Evolutionary conservation across 1,139 yeast species (phyloP).

Genomic region (Hyphopichia khmerensis): DNA sequence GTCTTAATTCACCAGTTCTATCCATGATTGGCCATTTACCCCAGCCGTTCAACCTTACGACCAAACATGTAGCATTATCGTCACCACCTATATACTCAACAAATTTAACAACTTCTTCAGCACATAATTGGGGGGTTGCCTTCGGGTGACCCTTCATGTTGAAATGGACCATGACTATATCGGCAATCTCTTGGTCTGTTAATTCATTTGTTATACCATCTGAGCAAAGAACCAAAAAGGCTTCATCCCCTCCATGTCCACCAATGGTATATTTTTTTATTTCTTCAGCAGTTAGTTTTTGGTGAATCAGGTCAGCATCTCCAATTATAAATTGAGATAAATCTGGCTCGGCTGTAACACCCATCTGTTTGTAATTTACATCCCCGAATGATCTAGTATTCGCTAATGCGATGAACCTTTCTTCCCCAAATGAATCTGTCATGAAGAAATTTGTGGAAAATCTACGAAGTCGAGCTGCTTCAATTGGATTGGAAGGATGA

Average conservation of each 20-base stretch:
- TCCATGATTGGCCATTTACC: constrained; percentile 86
- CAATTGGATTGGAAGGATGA: constrained; percentile 84
- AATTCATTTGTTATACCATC: constrained; percentile 85
- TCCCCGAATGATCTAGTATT: constrained; percentile 96
- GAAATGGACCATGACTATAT: constrained; percentile 72
- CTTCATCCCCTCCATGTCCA: constrained; percentile 74
- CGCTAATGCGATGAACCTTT: constrained; percentile 78
- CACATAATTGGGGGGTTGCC: constrained; percentile 85
- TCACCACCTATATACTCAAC: constrained; percentile 89
- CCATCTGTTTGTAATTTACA: constrained; percentile 71
- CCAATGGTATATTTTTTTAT: constrained; percentile 43
- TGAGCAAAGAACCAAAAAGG: constrained; percentile 71
- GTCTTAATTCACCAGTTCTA: constrained; percentile 79
- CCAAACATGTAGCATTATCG: constrained; percentile 90
- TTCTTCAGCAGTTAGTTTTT: constrained; percentile 37
- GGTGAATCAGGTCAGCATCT: constrained; percentile 34
- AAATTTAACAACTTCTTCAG: constrained; percentile 79
- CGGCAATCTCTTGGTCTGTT: constrained; percentile 90
- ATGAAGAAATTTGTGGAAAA: constrained; percentile 72
- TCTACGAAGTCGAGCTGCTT: constrained; percentile 66
- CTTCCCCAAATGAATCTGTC: constrained; percentile 94
- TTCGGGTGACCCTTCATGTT: constrained; percentile 62
- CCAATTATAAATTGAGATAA: constrained; percentile 67
- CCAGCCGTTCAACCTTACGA: constrained; percentile 84
- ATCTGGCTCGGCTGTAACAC: constrained; percentile 93